phyloP scores from a whole-genome alignment of 306 rosid species.

The Rosa rugosa region DNA sequence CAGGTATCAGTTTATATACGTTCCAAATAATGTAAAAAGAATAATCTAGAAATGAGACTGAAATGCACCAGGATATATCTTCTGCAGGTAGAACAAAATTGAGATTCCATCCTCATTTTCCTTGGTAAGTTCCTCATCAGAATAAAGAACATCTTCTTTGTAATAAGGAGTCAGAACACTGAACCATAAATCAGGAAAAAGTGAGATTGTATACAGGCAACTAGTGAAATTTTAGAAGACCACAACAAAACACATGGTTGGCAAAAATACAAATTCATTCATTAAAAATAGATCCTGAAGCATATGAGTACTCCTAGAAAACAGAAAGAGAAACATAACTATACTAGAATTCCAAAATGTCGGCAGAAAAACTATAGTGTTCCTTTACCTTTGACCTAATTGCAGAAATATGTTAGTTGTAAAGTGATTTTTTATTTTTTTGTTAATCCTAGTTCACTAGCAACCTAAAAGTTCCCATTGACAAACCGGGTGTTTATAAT shows the following conservation, averaged over 20 bases:
- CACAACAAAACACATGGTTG: neutral
- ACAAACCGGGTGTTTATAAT: slow-evolving; percentile 6
- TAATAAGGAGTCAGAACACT: slow-evolving; percentile 97
- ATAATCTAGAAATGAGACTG: slow-evolving; percentile 22
- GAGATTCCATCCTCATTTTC: slow-evolving; percentile 98
- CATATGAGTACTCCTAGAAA: slow-evolving; percentile 1
- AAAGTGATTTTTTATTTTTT: neutral
- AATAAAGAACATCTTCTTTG: slow-evolving; percentile 85
- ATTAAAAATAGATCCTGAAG: neutral
- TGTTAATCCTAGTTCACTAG: neutral
- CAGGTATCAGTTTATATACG: slow-evolving; percentile 20
- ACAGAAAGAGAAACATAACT: neutral
- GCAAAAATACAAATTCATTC: slow-evolving; percentile 8
- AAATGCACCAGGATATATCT: slow-evolving; percentile 88
- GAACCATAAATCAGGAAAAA: slow-evolving; percentile 28
- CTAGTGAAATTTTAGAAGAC: slow-evolving; percentile 1
- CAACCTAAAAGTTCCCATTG: neutral
- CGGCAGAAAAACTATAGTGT: slow-evolving; percentile 8
- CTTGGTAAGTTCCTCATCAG: slow-evolving; percentile 53
- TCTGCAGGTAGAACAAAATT: slow-evolving; percentile 79
- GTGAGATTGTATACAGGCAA: slow-evolving; percentile 24
- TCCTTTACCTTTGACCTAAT: slow-evolving; percentile 1
- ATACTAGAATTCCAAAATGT: neutral
- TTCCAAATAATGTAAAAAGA: neutral
- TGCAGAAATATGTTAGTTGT: neutral